phyloP scores from a whole-genome alignment of 2,329 filamentous ascomycete genomes.

The Lasiodiplodia theobromae region DNA sequence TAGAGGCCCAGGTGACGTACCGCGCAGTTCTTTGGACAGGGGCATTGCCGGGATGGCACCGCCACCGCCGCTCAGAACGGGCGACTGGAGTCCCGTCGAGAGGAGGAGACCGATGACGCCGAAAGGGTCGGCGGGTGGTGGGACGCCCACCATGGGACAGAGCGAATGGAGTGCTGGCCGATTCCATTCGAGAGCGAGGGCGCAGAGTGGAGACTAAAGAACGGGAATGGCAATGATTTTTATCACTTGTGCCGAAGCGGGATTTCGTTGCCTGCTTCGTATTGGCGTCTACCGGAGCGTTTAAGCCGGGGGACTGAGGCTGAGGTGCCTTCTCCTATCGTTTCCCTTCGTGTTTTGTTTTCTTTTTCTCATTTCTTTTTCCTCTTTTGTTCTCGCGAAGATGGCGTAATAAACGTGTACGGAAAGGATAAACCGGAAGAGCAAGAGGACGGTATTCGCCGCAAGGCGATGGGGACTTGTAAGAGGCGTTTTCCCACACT shows the following conservation, averaged over 20 bases:
- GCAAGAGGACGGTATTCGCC: conserved; percentile 6
- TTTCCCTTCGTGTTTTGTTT: not conserved
- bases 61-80: conserved; percentile 19
- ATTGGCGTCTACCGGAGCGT: not conserved
- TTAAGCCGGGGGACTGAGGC: not conserved
- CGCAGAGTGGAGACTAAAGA: conserved; percentile 2
- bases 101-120: conserved; percentile 22
- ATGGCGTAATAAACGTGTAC: not conserved
- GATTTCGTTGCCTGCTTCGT: not conserved
- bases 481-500: not conserved
- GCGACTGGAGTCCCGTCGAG: conserved; percentile 16
- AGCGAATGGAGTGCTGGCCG: conserved; percentile 22
- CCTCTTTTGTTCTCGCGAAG: not conserved
- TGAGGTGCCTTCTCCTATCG: not conserved
- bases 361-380: not conserved
- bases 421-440: not conserved
- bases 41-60: conserved; percentile 5
- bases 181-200: conserved; percentile 21
- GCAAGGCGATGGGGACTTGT: conserved; percentile 2
- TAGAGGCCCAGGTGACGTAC: not conserved
- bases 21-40: conserved; percentile 17
- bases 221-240: not conserved
- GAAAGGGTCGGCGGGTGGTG: conserved; percentile 5
- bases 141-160: conserved; percentile 22
- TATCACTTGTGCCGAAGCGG: not conserved